Percentiles rank a stretch among this genome's conserved stretches.
These are phyloP conservation scores for Singerocomus inundabilis DNA, from an alignment of 1,284 basidiomycete species.

Conservation along the genomic window DNA sequence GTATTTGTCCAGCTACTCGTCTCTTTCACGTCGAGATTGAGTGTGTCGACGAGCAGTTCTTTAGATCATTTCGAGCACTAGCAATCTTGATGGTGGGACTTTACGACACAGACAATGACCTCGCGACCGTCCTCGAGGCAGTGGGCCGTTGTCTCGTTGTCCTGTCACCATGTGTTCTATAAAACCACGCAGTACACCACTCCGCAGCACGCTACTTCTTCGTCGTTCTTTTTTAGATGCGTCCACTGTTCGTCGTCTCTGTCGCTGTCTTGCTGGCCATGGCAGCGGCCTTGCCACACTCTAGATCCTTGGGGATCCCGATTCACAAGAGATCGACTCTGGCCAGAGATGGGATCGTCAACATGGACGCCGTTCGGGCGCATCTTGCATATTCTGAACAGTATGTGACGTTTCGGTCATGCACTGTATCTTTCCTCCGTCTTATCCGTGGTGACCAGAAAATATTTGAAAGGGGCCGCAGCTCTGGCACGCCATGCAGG, in stretches of 20 bases:
- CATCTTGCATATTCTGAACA: conserved; percentile 15
- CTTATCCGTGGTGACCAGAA: conserved; percentile 19
- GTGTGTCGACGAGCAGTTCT: neutral
- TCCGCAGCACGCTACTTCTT: neutral
- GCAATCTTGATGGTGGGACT: neutral
- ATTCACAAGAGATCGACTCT: conserved; percentile 21
- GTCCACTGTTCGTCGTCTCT: conserved; percentile 6
- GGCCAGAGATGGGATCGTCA: conserved; percentile 13
- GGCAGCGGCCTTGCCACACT: conserved; percentile 17
- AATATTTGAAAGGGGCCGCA: conserved; percentile 18
- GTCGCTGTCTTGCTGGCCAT: conserved; percentile 14
- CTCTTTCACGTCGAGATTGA: too few relatives aligned
- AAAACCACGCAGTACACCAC: conserved; percentile 3
- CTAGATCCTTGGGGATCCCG: conserved; percentile 16
- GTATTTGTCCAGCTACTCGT: too few relatives aligned
- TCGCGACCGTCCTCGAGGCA: neutral
- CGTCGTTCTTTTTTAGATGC: conserved; percentile 15
- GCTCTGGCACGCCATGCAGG: conserved; percentile 6
- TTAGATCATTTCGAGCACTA: neutral
- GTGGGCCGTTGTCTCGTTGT: neutral
- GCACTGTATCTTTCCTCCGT: neutral
- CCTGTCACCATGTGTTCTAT: conserved; percentile 7
- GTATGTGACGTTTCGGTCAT: conserved; percentile 13
- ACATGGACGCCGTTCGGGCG: conserved; percentile 13
- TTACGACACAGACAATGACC: neutral